Evolutionary conservation across 2,329 filamentous ascomycete species (phyloP).

Genomic region (Fusarium irregulare): DNA sequence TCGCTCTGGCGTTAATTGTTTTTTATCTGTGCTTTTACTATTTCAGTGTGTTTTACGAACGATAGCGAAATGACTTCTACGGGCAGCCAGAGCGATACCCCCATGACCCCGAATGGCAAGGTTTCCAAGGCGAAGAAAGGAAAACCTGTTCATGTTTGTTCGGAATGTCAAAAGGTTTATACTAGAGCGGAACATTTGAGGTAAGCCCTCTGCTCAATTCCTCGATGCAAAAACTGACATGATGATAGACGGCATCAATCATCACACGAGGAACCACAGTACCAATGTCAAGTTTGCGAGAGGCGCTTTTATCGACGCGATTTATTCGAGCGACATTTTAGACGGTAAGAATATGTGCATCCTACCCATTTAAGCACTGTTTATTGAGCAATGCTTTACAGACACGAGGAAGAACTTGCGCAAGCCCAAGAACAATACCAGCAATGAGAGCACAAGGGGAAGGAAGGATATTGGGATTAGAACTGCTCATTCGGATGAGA

Average conservation of each 20-base stretch:
- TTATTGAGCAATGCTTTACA: not conserved
- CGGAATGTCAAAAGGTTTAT: slow-evolving; percentile 17
- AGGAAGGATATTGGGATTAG: no score
- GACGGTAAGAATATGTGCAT: not conserved
- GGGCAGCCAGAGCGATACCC: slow-evolving; percentile 1
- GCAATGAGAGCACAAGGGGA: no score
- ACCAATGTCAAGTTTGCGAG: slow-evolving; percentile 13
- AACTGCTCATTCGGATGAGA: no score
- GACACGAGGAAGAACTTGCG: slow-evolving; percentile 1
- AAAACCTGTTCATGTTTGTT: slow-evolving; percentile 14
- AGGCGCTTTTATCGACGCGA: slow-evolving; percentile 12
- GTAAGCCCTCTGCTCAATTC: not conserved
- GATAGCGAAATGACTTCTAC: not conserved
- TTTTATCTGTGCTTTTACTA: not conserved
- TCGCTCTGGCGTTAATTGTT: not conserved
- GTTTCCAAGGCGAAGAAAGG: slow-evolving; percentile 19
- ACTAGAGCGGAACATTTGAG: slow-evolving; percentile 16
- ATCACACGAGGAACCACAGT: slow-evolving; percentile 13
- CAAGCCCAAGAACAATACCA: not conserved
- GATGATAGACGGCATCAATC: slow-evolving; percentile 1
- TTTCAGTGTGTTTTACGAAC: no score
- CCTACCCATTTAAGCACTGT: no score
- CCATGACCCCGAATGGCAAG: slow-evolving; percentile 13
- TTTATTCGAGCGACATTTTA: slow-evolving; percentile 18
- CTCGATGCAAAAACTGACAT: not conserved